phyloP scores from a whole-genome alignment of 2,329 filamentous ascomycete species.

The Botrytis paeoniae region DNA sequence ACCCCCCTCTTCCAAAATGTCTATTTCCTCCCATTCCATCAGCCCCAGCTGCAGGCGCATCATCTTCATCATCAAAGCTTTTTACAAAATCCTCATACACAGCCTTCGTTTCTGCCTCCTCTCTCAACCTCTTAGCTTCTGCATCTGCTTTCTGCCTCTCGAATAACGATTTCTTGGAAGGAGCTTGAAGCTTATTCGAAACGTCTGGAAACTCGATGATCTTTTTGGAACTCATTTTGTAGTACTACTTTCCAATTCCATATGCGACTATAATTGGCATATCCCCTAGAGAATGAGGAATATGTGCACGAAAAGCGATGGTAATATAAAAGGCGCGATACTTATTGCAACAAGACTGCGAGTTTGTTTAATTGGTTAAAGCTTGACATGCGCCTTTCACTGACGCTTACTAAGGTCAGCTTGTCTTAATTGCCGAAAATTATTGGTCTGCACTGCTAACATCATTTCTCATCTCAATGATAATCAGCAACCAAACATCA shows the following conservation, averaged over 20 bases:
- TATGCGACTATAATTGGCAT: background rate
- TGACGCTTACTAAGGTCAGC: background rate
- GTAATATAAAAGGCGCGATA: background rate
- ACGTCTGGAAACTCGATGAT: conserved; percentile 62
- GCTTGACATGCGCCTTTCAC: background rate
- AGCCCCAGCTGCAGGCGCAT: conserved; percentile 31
- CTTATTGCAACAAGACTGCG: conserved; percentile 1
- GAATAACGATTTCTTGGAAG: conserved; percentile 80
- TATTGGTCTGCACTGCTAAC: background rate
- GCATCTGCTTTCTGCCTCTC: conserved; percentile 86
- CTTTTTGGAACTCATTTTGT: conserved; percentile 30
- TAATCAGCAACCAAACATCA: background rate
- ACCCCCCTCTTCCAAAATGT: conserved; percentile 22
- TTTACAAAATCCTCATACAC: conserved; percentile 87
- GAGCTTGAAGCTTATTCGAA: conserved; percentile 73
- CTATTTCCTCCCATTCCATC: conserved; percentile 28
- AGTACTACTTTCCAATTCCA: background rate
- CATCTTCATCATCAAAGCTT: conserved; percentile 62
- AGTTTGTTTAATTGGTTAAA: conserved; percentile 7
- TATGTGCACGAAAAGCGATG: background rate
- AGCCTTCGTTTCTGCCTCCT: conserved; percentile 82
- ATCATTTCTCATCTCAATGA: background rate
- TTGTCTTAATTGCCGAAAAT: conserved; percentile 3
- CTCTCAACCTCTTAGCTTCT: conserved; percentile 80
- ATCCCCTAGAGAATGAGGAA: background rate